Percentiles rank a stretch among this genome's conserved stretches.
phyloP scores from a whole-genome alignment of 352 stramenopile species.

The Pythium volutum region DNA sequence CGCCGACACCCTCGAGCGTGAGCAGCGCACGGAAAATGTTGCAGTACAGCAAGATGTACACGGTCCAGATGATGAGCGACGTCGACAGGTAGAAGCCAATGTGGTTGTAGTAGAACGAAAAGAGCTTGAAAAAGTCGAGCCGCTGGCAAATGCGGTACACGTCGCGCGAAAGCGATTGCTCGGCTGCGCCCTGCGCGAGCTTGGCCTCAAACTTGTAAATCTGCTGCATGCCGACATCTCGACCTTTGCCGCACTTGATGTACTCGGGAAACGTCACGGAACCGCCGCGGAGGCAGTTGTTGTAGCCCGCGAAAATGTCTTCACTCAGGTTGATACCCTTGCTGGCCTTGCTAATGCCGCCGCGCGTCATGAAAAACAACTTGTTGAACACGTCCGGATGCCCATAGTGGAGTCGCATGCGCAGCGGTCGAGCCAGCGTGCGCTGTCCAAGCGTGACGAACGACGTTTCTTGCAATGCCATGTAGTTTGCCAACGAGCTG shows the following conservation, averaged over 20 bases:
- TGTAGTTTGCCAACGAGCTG: constrained; percentile 98
- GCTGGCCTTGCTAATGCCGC: constrained; percentile 98
- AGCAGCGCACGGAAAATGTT: constrained; percentile 93
- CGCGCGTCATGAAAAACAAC: constrained; percentile 98
- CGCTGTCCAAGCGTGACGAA: constrained; percentile 98
- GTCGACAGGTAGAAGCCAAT: constrained; percentile 98
- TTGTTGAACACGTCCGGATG: constrained; percentile 99
- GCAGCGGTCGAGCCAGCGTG: constrained; percentile 94
- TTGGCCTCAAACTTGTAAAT: constrained; percentile 99
- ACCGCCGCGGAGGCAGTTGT: constrained; percentile 96
- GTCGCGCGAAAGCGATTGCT: constrained; percentile 98
- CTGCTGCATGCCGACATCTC: constrained; percentile 99
- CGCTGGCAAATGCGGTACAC: constrained; percentile 96
- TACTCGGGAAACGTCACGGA: constrained; percentile 98
- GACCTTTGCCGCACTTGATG: constrained; percentile 97
- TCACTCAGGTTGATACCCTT: constrained; percentile 99
- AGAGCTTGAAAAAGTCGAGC: constrained; percentile 97
- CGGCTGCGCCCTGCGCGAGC: constrained; percentile 94
- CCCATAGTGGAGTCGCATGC: constrained; percentile 97
- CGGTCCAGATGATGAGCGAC: constrained; percentile 97
- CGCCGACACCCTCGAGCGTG: constrained; percentile 90
- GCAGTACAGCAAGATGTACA: constrained; percentile 97
- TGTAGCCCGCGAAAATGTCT: constrained; percentile 99
- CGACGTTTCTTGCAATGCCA: constrained; percentile 98
- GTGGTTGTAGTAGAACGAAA: constrained; percentile 99